Base-by-base conservation (phyloP, 1,284 basidiomycete genomes). In the Coniferiporia weirii region DNA sequence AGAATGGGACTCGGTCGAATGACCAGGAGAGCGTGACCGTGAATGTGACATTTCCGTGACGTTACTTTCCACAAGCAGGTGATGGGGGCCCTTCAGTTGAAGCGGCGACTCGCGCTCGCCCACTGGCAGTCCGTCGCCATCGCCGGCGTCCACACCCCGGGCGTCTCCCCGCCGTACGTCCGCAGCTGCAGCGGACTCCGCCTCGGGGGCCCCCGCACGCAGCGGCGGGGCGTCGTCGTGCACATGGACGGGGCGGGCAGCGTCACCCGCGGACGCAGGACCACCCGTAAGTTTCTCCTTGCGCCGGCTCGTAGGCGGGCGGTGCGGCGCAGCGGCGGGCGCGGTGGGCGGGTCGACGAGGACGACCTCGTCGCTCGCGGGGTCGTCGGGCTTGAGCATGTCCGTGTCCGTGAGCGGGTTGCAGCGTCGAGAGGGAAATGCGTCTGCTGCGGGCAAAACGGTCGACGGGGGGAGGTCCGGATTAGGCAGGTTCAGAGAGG, bases 401-500 rank as follows among this genome's bases (percentile, higher is more conserved):
- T 46, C 3, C 2, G 52, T n/a, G 51, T 49, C 54, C n/a, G 27
- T 15, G 10, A 6, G 9, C 43, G 15, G 34, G 27, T 5, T 27
- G 27, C 27, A 27, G 27, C 27, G 27, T 27, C 27, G 27, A 27
- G 27, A 27, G 2, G 27, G 27, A 27, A 27, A 27, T 3, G 27
- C 3, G 27, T 27, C 27, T 27, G 27, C 27, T 27, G 27, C 4
- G 50, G 27, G 27, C 17, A 15, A 32, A 52, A 27, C n/a, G 5
- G 27, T 27, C 27, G 27, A 27, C 27, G 50, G 34, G 50, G 55
- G 22, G 15, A 13, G 35, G 47, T 34, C 34, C 45, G 22, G 15
- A 57, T 19, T 22, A 57, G 40, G 50, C 19, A 51, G 40, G 48
- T 32, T 49, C 32, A 48, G 55, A 50, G 48, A 44, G 43, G 43